Evolutionary conservation across 345 rosid genomes (phyloP).

Genomic region (Corchorus olitorius): DNA sequence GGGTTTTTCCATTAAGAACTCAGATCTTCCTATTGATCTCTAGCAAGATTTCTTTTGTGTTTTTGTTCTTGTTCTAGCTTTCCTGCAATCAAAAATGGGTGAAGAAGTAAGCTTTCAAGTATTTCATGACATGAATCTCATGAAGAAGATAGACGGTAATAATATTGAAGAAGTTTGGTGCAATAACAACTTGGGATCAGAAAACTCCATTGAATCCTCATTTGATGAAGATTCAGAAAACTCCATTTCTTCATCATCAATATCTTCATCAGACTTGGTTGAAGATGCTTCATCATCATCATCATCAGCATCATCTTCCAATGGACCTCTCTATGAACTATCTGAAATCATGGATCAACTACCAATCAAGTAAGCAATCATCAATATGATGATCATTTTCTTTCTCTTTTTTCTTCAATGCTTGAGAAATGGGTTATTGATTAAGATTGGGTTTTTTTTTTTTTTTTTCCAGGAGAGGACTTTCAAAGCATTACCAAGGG

Average conservation of each 20-base stretch:
- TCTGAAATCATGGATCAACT: slow-evolving; percentile 73
- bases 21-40: neutral
- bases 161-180: slow-evolving; percentile 6
- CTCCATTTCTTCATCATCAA: slow-evolving; percentile 29
- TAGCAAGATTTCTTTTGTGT: neutral
- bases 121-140: slow-evolving; percentile 22
- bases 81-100: slow-evolving; percentile 1
- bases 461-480: slow-evolving; percentile 4
- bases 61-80: neutral
- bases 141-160: slow-evolving; percentile 26
- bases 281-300: slow-evolving; percentile 56
- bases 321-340: slow-evolving; percentile 64
- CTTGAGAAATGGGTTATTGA: neutral
- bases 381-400: neutral
- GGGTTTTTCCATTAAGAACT: slow-evolving; percentile 15
- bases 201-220: slow-evolving; percentile 35
- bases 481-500: slow-evolving; percentile 77
- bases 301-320: slow-evolving; percentile 29
- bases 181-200: slow-evolving; percentile 7
- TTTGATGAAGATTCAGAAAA: slow-evolving; percentile 42
- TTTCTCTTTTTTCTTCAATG: neutral
- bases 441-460: slow-evolving; percentile 15
- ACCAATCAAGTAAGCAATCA: slow-evolving; percentile 61
- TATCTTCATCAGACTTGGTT: slow-evolving; percentile 47
- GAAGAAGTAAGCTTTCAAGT: slow-evolving; percentile 23